Evolutionary conservation across 1,284 basidiomycete genomes (phyloP), one percentile per base, ranked within the genome.

Genomic region (Marasmius tenuissimus): DNA sequence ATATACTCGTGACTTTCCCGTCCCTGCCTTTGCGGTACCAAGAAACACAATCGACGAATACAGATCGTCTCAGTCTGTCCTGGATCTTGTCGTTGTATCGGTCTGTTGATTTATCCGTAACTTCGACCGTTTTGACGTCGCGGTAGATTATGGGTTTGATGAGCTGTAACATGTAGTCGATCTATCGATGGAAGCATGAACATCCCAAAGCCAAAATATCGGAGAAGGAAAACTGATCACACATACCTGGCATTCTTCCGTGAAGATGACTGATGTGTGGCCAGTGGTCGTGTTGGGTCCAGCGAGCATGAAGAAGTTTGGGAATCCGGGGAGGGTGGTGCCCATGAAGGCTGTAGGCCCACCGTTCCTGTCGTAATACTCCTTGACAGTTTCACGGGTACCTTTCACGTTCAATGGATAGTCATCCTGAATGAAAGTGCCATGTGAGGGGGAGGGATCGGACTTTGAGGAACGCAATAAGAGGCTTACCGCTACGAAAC

Each of bases 271-370:
- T 3, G 82, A 83, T 0, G 77, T 78, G 62, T 81, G 78, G 0
- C 82, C 81, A 0, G 82, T 79, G 2, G 69, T 67, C 0, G 77
- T 79, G 64, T 83, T 83, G 0, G 82, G 81, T 11, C 82, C 79
- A 57, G 68, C 63, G 1, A 82, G 61, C 22, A 72, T 71, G 65
- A 72, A 80, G 49, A 77, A 73, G 61, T 81, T 81, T 0, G 80
- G 81, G 65, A 81, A 81, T 0, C 74, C 75, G 35, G 81, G 77
- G 6, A 77, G 60, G 0, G 75, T 69, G 0, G 75, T 78, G 16
- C 78, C 79, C 7, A 76, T 64, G 63, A 81, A 81, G 4, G 78
- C 78, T 53, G 72, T 75, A 0, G 80, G 77, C 1, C 79, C 79
- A 7, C 70, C 71, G 33, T 75, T 68, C 4, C 61, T 63, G 14